These are phyloP conservation scores for Chaetomium cochliodes DNA, from an alignment of 495 filamentous ascomycete genomes.

Conservation along the genomic window DNA sequence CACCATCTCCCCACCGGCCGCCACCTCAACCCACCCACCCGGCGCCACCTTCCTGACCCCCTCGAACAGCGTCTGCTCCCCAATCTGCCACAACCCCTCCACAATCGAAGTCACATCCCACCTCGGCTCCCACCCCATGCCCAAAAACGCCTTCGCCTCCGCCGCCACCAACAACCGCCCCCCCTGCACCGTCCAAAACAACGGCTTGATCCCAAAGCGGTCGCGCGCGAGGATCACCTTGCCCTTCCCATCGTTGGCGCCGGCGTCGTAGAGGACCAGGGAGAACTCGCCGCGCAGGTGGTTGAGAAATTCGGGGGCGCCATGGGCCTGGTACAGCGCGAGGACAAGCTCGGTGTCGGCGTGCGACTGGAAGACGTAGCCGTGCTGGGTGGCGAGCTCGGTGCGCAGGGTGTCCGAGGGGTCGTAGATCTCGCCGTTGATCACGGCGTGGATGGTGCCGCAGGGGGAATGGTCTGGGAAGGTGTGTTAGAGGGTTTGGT, in stretches of 20 bases:
- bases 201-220: constrained; percentile 55
- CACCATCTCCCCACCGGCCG: constrained; percentile 30
- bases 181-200: constrained; percentile 47
- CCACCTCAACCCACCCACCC: constrained; percentile 37
- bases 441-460: constrained; percentile 48
- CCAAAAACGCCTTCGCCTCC: constrained; percentile 50
- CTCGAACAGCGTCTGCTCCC: constrained; percentile 46
- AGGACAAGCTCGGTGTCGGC: constrained; percentile 52
- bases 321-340: constrained; percentile 47
- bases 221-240: constrained; percentile 49
- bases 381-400: constrained; percentile 30
- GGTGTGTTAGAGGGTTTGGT: not conserved
- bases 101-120: constrained; percentile 49
- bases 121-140: constrained; percentile 47
- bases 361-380: constrained; percentile 43
- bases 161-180: constrained; percentile 42
- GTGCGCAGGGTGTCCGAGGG: constrained; percentile 37
- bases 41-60: constrained; percentile 45
- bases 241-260: not conserved
- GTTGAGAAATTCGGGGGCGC: constrained; percentile 40
- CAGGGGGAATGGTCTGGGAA: constrained; percentile 38
- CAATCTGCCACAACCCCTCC: constrained; percentile 41
- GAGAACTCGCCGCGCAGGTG: constrained; percentile 54
- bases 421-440: constrained; percentile 59
- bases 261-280: constrained; percentile 48